Percentiles rank a stretch among this genome's conserved stretches.
These are phyloP conservation scores for Xylaria venustula DNA, from an alignment of 495 filamentous ascomycete genomes.

Conservation along the genomic window DNA sequence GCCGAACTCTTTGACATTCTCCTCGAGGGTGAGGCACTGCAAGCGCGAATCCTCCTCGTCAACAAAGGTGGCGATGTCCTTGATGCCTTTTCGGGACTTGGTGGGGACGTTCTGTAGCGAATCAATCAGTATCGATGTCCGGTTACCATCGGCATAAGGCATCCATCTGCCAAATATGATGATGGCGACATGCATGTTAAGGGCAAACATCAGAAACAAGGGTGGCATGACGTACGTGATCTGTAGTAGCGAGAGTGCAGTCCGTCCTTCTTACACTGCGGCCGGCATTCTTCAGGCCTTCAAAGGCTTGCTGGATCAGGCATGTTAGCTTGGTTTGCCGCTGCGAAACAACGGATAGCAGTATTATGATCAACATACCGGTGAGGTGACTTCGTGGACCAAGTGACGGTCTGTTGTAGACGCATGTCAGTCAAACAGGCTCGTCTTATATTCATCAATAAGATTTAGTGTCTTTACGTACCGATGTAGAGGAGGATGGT, in stretches of 20 bases:
- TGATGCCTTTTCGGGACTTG: constrained; percentile 82
- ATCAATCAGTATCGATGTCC: background rate
- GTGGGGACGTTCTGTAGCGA: constrained; percentile 84
- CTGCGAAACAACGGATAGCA: background rate
- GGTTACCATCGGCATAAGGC: constrained; percentile 1
- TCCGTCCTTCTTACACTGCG: constrained; percentile 89
- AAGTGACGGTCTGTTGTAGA: constrained; percentile 74
- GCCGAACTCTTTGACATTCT: constrained; percentile 95
- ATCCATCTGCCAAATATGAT: too few relatives aligned
- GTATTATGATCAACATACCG: constrained; percentile 49
- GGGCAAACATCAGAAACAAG: background rate
- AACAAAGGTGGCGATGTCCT: constrained; percentile 83
- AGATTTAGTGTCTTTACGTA: constrained; percentile 34
- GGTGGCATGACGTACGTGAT: constrained; percentile 69
- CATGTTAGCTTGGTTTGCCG: constrained; percentile 9
- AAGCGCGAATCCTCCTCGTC: constrained; percentile 89
- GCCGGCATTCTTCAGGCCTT: constrained; percentile 83
- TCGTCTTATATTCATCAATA: too few relatives aligned
- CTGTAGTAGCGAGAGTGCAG: constrained; percentile 93
- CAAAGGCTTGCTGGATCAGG: constrained; percentile 79
- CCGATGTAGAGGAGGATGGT: constrained; percentile 92
- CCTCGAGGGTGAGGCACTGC: constrained; percentile 92
- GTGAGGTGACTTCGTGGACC: constrained; percentile 97
- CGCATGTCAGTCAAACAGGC: constrained; percentile 15
- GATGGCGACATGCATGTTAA: background rate